Base-by-base conservation (phyloP, 805 yeast genomes). In the Candida alai region DNA sequence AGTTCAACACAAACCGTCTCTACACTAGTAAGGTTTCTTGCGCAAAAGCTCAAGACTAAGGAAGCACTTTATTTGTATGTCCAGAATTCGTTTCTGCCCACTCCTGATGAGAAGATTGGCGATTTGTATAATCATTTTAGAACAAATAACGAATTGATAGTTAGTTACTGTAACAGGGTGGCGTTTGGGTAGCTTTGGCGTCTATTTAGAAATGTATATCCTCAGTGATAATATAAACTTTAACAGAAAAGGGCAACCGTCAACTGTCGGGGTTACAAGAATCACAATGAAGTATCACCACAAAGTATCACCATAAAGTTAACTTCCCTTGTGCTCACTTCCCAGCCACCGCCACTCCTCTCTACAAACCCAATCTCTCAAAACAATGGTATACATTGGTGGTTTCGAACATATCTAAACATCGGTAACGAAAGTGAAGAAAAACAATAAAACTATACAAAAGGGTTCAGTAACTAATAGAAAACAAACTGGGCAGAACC, bases 401-500 rank as follows among this genome's bases (percentile, higher is more conserved):
- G n/a, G n/a, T n/a, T n/a, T n/a, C n/a, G n/a, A n/a, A n/a, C n/a
- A n/a, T n/a, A n/a, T n/a, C n/a, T n/a, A n/a, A n/a, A n/a, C n/a
- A n/a, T n/a, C n/a, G n/a, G n/a, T n/a, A n/a, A n/a, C n/a, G n/a
- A n/a, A n/a, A n/a, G n/a, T n/a, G n/a, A n/a, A 26, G 28, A 26
- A 26, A 26, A 11, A 26, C 15, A 19, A 11, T 13, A 18, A 6
- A 26, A 25, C 28, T 24, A 24, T 12, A 24, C 9, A 24, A 24
- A 8, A 9, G n/a, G 23, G 19, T 28, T 28, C 10, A 28, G 30
- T 19, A 25, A 26, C 35, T 48, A 52, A 35, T 50, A 54, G 42
- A 54, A 54, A 49, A 79, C 81, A 52, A 78, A 78, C 52, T 76
- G 58, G 38, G 80, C 85, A 34, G 66, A 51, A 55, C 85, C 85